phyloP scores from a whole-genome alignment of 2,329 filamentous ascomycete species.

The Beauveria rudraprayagi region DNA sequence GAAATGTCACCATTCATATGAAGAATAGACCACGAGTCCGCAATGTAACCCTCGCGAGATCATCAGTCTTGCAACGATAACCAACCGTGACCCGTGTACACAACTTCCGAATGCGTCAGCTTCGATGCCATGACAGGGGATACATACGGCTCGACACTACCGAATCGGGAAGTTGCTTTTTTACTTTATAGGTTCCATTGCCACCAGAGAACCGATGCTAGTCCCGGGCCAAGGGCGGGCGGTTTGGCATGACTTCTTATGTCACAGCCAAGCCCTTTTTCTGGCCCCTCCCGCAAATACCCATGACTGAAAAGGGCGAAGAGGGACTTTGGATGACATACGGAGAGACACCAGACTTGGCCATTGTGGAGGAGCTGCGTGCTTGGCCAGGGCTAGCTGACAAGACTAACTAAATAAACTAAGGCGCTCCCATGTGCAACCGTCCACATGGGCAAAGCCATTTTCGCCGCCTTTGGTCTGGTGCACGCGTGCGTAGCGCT shows the following conservation, averaged over 20 bases:
- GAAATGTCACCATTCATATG: neutral
- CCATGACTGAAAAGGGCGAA: neutral
- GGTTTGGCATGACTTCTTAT: neutral
- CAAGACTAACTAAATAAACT: no score
- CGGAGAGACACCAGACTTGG: no score
- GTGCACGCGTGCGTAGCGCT: neutral
- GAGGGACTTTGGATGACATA: neutral
- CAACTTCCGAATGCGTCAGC: neutral
- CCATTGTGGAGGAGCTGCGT: neutral
- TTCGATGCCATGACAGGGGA: neutral
- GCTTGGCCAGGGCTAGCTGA: neutral
- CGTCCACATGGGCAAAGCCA: neutral
- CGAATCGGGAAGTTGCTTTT: slow-evolving; percentile 3
- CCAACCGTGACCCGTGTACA: neutral
- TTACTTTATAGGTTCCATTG: neutral
- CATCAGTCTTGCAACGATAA: neutral
- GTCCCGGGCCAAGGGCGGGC: neutral
- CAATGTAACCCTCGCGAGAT: neutral
- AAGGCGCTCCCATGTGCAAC: neutral
- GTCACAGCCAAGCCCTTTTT: neutral
- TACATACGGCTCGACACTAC: neutral
- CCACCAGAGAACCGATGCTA: neutral
- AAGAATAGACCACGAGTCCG: neutral
- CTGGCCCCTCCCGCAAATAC: neutral
- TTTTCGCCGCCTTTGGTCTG: neutral